phyloP scores from a whole-genome alignment of 2,329 filamentous ascomycete species.

The Gaeumannomyces tritici region DNA sequence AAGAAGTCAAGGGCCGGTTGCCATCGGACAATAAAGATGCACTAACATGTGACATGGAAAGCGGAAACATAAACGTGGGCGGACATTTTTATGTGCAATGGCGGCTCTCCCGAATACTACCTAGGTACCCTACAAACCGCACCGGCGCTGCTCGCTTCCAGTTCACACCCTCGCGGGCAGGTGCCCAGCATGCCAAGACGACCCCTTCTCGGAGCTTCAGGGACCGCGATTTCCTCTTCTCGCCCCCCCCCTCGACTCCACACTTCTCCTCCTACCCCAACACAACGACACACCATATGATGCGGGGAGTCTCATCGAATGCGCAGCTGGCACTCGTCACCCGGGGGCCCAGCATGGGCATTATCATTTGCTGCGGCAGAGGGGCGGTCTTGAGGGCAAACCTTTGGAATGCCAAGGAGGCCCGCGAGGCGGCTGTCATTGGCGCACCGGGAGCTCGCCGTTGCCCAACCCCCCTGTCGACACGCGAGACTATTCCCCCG shows the following conservation, averaged over 20 bases:
- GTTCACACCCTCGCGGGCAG: neutral
- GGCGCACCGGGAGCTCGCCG: too few species aligned
- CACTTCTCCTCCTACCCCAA: neutral
- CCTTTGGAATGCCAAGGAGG: neutral
- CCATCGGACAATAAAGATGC: too few species aligned
- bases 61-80: too few species aligned
- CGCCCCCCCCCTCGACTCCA: neutral
- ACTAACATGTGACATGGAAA: too few species aligned
- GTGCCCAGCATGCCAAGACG: neutral
- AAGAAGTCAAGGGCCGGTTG: too few species aligned
- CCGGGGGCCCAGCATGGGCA: too few species aligned
- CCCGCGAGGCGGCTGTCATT: neutral
- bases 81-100: too few species aligned
- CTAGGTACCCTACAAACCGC: too few species aligned
- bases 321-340: neutral
- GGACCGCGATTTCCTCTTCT: slow-evolving; percentile 3
- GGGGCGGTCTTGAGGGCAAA: too few species aligned
- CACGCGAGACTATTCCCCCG: neutral
- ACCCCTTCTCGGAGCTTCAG: neutral
- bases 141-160: neutral
- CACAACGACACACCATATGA: neutral
- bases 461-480: too few species aligned
- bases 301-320: neutral
- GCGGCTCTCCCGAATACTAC: neutral
- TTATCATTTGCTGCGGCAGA: too few species aligned